Percentiles rank a stretch among this genome's conserved stretches.
Conservation (phyloP, 2,329 filamentous ascomycete genomes). For the Kalaharituber pfeilii region DNA sequence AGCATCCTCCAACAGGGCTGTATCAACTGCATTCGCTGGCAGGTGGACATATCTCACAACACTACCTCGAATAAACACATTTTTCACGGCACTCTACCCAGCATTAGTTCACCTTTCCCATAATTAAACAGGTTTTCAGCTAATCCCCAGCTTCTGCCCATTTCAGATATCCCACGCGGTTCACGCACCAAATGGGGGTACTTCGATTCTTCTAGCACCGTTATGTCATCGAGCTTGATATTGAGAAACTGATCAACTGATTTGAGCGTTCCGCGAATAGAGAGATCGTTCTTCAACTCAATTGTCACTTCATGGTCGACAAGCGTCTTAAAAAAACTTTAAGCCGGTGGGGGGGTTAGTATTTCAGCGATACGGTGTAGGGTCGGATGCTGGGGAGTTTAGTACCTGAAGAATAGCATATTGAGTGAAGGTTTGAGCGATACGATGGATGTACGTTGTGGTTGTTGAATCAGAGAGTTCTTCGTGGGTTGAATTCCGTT, state of each 20-base stretch:
- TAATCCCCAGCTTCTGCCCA: background rate
- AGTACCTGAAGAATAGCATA: conserved; percentile 29
- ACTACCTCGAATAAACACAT: conserved; percentile 85
- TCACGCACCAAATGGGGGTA: conserved; percentile 67
- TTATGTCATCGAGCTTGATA: conserved; percentile 94
- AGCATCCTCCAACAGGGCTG: conserved; percentile 74
- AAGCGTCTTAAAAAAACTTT: conserved; percentile 88
- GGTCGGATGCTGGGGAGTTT: background rate
- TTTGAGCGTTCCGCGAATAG: conserved; percentile 87
- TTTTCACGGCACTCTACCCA: conserved; percentile 60
- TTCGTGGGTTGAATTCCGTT: too few relatives aligned
- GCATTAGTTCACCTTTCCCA: too few relatives aligned
- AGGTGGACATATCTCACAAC: conserved; percentile 88
- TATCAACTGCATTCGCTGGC: conserved; percentile 65
- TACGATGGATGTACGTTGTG: too few relatives aligned
- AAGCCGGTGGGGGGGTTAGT: background rate
- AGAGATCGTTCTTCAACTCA: conserved; percentile 98
- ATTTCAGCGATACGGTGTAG: background rate
- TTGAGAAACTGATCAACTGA: conserved; percentile 98
- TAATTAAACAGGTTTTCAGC: too few relatives aligned
- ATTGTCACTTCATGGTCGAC: conserved; percentile 61
- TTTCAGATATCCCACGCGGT: background rate
- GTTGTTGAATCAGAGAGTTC: too few relatives aligned
- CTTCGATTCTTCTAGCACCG: conserved; percentile 78
- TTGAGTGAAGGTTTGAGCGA: too few relatives aligned